Evolutionary conservation across 2,329 filamentous ascomycete genomes (phyloP), one percentile per base, ranked within the genome.

Genomic region (Teratosphaeria epicoccoides): DNA sequence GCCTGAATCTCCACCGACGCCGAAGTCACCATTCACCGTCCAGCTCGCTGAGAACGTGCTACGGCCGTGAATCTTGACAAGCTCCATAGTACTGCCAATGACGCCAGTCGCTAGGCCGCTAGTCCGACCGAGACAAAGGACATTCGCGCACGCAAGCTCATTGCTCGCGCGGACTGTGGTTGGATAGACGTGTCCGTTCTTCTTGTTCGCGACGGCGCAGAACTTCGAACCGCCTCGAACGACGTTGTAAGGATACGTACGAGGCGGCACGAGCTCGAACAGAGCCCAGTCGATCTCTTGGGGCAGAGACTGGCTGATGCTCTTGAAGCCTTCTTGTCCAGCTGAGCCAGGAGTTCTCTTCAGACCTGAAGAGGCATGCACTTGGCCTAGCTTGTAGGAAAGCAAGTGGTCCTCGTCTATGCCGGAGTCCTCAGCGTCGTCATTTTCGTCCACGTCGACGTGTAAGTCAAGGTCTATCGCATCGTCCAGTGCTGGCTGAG

Each of bases 281-380:
- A 97, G 73, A 0, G 90, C 89, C 91, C 91, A 97, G 68, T 97
- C 91, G 44, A 97, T 89, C 68, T 97, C 91, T 66, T 96, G 91
- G 5, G 23, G 94, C 73, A 4, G 84, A 83, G 55, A 85, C 76
- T 53, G 58, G 24, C 49, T 84, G 78, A 49, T 75, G 77, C 65
- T 86, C 45, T 60, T 59, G 55, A 63, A 67, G 44, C 64, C 59
- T 58, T 66, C 59, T 26, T 61, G 61, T 9, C 33, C 33, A 11
- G 58, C 57, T 33, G 61, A 55, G 17, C 50, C 46, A 4, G 53
- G 44, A 14, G 55, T 64, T 25, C 91, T 82, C 4, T 88, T 82
- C 53, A 97, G 85, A 6, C 91, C 91, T 22, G 89, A 95, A 0
- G 88, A 94, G 0, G 91, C 91, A 62, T 94, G 88, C 3, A 97